Percentiles rank a stretch among this genome's conserved stretches.
phyloP scores from a whole-genome alignment of 345 rosid genomes.

The Brassica rapa region DNA sequence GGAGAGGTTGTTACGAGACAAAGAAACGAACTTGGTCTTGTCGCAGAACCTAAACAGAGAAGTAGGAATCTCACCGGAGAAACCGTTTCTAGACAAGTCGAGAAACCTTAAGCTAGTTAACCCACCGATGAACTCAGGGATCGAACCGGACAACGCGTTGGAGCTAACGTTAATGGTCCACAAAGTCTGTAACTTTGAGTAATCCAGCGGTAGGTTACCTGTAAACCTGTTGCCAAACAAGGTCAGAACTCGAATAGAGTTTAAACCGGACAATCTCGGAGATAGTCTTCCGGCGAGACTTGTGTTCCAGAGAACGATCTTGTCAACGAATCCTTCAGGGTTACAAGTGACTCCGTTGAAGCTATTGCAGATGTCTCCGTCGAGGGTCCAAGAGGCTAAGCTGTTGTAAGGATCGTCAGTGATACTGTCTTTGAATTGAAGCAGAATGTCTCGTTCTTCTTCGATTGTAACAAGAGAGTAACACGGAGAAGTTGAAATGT shows the following conservation, averaged over 20 bases:
- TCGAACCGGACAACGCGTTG: slow-evolving; percentile 81
- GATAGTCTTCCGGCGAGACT: slow-evolving; percentile 70
- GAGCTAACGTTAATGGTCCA: slow-evolving; percentile 96
- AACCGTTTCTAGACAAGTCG: slow-evolving; percentile 83
- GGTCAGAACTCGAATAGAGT: slow-evolving; percentile 71
- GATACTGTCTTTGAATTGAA: slow-evolving; percentile 76
- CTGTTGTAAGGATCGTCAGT: slow-evolving; percentile 66
- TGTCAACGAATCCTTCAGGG: slow-evolving; percentile 69
- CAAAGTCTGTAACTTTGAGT: slow-evolving; percentile 59
- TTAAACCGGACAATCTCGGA: slow-evolving; percentile 73
- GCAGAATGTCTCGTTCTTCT: slow-evolving; percentile 77
- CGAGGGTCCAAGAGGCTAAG: slow-evolving; percentile 64
- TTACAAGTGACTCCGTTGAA: slow-evolving; percentile 80
- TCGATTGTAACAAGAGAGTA: slow-evolving; percentile 46
- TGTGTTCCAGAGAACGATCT: slow-evolving; percentile 84
- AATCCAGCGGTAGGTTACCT: slow-evolving; percentile 79
- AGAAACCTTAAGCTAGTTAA: slow-evolving; percentile 82
- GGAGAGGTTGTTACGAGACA: slow-evolving; percentile 70
- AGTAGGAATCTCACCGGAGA: slow-evolving; percentile 62
- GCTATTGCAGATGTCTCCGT: slow-evolving; percentile 59
- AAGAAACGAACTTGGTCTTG: slow-evolving; percentile 76
- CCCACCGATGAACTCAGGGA: slow-evolving; percentile 85
- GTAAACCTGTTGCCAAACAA: slow-evolving; percentile 84
- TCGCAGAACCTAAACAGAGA: slow-evolving; percentile 68
- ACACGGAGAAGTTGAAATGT: slow-evolving; percentile 41